A percentile compares a stretch with the other conserved stretches of the same genome.
Evolutionary conservation across 257 asterid species (phyloP).

Genomic region (Fraxinus anomala): DNA sequence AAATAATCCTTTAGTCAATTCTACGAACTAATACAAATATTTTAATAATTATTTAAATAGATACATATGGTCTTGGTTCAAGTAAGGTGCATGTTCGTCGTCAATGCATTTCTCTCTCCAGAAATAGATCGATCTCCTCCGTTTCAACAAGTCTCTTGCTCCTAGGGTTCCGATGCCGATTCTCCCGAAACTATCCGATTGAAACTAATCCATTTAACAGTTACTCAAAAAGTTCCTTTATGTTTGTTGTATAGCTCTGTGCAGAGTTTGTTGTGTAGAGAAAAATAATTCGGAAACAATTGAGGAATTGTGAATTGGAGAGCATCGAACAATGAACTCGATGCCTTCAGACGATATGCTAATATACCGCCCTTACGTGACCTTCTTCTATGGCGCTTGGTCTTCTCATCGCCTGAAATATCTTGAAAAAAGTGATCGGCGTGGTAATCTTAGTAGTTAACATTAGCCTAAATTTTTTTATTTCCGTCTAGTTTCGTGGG

Average conservation of each 20-base stretch:
- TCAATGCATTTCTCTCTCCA: too few species aligned
- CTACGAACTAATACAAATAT: too few species aligned
- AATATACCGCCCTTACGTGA: conserved; percentile 34
- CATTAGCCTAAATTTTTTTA: conserved; percentile 20
- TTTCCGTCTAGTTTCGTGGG: conserved; percentile 12
- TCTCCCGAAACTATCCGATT: conserved; percentile 3
- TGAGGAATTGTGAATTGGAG: conserved; percentile 47
- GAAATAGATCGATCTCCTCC: neutral
- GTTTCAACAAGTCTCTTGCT: conserved; percentile 29
- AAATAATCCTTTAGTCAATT: too few species aligned
- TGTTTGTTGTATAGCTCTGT: neutral
- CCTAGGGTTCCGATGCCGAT: conserved; percentile 38
- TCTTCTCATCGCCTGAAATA: conserved; percentile 77
- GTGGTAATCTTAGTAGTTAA: conserved; percentile 82
- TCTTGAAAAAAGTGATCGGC: conserved; percentile 63
- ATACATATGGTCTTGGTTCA: too few species aligned
- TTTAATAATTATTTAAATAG: too few species aligned
- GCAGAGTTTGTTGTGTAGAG: neutral
- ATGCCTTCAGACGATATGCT: conserved; percentile 56
- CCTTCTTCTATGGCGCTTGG: conserved; percentile 53
- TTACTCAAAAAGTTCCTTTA: neutral
- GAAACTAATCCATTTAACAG: neutral
- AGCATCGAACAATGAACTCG: conserved; percentile 97
- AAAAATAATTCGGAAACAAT: conserved; percentile 1
- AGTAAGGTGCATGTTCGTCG: too few species aligned